Percentiles rank a stretch among this genome's conserved stretches.
Conservation (phyloP, 306 rosid genomes). For the Citrullus amarus region DNA sequence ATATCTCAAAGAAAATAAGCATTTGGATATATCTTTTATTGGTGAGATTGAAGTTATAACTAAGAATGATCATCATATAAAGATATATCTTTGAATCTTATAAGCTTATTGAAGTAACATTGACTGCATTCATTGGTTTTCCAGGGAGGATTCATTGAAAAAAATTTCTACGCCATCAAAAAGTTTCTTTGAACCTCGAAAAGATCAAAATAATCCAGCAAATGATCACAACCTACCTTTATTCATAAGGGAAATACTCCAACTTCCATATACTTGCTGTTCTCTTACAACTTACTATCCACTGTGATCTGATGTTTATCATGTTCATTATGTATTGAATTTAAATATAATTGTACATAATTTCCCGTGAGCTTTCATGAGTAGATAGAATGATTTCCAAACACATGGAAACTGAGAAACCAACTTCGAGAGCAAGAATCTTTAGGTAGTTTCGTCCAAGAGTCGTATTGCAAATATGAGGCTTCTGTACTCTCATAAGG, state of each 20-base stretch:
- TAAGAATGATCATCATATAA: neutral
- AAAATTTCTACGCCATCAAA: no score
- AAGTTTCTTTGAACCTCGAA: neutral
- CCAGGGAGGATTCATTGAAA: neutral
- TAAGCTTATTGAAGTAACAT: neutral
- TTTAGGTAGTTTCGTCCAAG: neutral
- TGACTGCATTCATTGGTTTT: neutral
- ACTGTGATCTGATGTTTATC: no score
- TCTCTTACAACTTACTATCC: neutral
- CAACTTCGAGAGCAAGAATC: neutral
- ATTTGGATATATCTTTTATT: no score
- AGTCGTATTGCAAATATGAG: neutral
- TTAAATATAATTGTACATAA: neutral
- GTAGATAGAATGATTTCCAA: neutral
- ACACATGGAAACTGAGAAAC: no score
- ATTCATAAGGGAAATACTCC: neutral
- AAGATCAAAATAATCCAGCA: neutral
- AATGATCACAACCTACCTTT: neutral
- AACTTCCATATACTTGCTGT: neutral
- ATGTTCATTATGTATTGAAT: neutral
- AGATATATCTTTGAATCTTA: neutral
- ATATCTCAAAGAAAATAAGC: neutral
- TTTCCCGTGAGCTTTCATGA: neutral
- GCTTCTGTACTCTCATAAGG: neutral
- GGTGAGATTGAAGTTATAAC: neutral